Evolutionary conservation across 768 basidiomycete species (phyloP).

Genomic region (Rubroboletus pulcherrimus): DNA sequence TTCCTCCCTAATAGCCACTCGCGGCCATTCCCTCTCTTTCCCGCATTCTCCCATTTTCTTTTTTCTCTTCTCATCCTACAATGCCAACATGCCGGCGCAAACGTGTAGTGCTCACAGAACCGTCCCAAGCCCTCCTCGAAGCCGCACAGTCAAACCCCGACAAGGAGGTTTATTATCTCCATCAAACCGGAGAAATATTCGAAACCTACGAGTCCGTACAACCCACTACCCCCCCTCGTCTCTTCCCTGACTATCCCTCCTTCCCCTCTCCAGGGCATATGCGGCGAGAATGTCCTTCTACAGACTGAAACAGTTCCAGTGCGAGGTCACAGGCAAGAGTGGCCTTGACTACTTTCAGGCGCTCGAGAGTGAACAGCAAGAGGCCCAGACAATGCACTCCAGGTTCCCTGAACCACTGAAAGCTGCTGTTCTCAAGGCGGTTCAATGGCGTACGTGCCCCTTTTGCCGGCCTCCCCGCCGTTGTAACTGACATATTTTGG

Average conservation of each 20-base stretch:
- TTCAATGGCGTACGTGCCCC: slow-evolving; percentile 89
- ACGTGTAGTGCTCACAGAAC: slow-evolving; percentile 84
- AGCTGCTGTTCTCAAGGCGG: slow-evolving; percentile 82
- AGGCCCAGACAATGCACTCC: slow-evolving; percentile 84
- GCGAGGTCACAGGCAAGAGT: slow-evolving; percentile 94
- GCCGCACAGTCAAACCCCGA: slow-evolving; percentile 59
- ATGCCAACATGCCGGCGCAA: slow-evolving; percentile 92
- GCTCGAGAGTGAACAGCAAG: slow-evolving; percentile 84
- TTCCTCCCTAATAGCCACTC: slow-evolving; percentile 57
- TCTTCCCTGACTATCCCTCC: slow-evolving; percentile 20
- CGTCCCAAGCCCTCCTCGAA: slow-evolving; percentile 65
- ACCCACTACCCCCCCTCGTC: slow-evolving; percentile 21
- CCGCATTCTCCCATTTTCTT: slow-evolving; percentile 48
- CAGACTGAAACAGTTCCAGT: slow-evolving; percentile 90
- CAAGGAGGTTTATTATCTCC: slow-evolving; percentile 85
- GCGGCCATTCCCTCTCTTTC: slow-evolving; percentile 54
- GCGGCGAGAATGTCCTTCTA: slow-evolving; percentile 93
- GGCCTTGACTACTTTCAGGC: slow-evolving; percentile 94
- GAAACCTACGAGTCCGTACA: slow-evolving; percentile 84
- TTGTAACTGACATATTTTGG: slow-evolving; percentile 11
- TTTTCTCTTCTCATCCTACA: slow-evolving; percentile 40
- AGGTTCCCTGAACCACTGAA: slow-evolving; percentile 93
- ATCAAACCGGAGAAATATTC: slow-evolving; percentile 96
- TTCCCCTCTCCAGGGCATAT: slow-evolving; percentile 53
- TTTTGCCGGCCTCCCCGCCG: slow-evolving; percentile 15